A percentile compares a stretch with the other conserved stretches of the same genome.
Evolutionary conservation across 768 basidiomycete genomes (phyloP).

Genomic region (Rhizopogon sp.): DNA sequence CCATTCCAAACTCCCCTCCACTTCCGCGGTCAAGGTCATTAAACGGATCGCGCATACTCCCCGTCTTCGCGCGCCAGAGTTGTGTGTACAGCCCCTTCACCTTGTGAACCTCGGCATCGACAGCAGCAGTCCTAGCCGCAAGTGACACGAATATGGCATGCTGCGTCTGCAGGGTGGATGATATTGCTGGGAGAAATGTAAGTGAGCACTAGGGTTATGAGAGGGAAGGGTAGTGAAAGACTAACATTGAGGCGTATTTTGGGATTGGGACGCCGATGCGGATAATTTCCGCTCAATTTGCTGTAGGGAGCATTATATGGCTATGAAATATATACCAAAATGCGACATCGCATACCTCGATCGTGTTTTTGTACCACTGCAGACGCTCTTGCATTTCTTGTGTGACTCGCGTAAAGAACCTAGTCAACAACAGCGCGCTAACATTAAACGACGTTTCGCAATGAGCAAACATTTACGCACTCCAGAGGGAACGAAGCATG

Average conservation of each 20-base stretch:
- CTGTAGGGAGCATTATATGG: conserved; percentile 2
- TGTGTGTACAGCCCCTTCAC: conserved; percentile 73
- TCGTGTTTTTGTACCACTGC: conserved; percentile 75
- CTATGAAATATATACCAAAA: neutral
- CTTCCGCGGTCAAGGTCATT: conserved; percentile 41
- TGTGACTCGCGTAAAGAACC: conserved; percentile 70
- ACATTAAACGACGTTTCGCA: neutral
- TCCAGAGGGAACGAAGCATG: conserved; percentile 81
- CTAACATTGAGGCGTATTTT: conserved; percentile 72
- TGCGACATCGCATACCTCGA: conserved; percentile 49
- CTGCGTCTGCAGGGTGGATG: conserved; percentile 75
- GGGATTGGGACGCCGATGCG: conserved; percentile 56
- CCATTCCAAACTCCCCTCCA: conserved; percentile 41
- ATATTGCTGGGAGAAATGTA: conserved; percentile 44
- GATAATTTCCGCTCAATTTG: conserved; percentile 78
- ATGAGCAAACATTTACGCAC: conserved; percentile 32
- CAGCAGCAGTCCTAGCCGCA: conserved; percentile 68
- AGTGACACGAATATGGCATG: conserved; percentile 73
- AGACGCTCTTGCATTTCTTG: conserved; percentile 68
- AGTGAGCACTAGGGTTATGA: conserved; percentile 3
- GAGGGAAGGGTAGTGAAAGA: neutral
- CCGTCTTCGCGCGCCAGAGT: conserved; percentile 74
- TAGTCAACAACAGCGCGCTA: conserved; percentile 16
- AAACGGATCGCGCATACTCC: conserved; percentile 82
- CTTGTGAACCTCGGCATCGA: conserved; percentile 72